Percentiles rank a stretch among this genome's conserved stretches.
Conservation (phyloP, 1,284 basidiomycete genomes). For the Inonotus obliquus region DNA sequence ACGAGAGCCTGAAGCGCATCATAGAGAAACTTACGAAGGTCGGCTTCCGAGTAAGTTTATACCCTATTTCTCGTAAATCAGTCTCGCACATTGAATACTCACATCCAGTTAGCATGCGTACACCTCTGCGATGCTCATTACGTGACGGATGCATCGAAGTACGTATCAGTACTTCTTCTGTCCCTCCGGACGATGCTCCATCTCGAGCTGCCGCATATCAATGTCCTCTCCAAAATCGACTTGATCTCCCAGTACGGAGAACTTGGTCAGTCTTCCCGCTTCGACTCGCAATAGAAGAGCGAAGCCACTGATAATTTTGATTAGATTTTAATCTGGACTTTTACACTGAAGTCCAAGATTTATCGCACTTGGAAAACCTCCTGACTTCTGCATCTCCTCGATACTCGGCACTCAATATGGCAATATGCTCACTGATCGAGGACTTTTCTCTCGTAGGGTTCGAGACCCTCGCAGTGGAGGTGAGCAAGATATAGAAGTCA, state of each 20-base stretch:
- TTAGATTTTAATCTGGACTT: constrained; percentile 96
- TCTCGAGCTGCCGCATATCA: constrained; percentile 94
- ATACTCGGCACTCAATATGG: constrained; percentile 79
- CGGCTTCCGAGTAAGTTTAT: constrained; percentile 75
- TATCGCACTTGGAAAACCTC: constrained; percentile 81
- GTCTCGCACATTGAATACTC: constrained; percentile 23
- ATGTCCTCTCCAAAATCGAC: constrained; percentile 96
- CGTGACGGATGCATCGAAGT: constrained; percentile 94
- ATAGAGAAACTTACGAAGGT: constrained; percentile 68
- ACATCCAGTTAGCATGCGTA: constrained; percentile 79
- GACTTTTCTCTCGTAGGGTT: constrained; percentile 95
- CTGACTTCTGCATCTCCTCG: constrained; percentile 64
- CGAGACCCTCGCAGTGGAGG: constrained; percentile 95
- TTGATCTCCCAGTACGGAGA: constrained; percentile 84
- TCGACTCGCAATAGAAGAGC: constrained; percentile 8
- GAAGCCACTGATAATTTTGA: constrained; percentile 2
- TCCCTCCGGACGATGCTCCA: constrained; percentile 97
- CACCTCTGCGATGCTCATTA: constrained; percentile 97
- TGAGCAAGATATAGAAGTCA: constrained; percentile 30
- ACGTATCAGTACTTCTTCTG: constrained; percentile 88
- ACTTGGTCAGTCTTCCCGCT: constrained; percentile 52
- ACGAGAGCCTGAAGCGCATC: constrained; percentile 81
- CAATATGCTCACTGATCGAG: constrained; percentile 88
- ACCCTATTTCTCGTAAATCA: constrained; percentile 11
- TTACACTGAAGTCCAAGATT: constrained; percentile 97